Base-by-base conservation (phyloP, 345 rosid species). In the Anastatica hierochuntica region DNA sequence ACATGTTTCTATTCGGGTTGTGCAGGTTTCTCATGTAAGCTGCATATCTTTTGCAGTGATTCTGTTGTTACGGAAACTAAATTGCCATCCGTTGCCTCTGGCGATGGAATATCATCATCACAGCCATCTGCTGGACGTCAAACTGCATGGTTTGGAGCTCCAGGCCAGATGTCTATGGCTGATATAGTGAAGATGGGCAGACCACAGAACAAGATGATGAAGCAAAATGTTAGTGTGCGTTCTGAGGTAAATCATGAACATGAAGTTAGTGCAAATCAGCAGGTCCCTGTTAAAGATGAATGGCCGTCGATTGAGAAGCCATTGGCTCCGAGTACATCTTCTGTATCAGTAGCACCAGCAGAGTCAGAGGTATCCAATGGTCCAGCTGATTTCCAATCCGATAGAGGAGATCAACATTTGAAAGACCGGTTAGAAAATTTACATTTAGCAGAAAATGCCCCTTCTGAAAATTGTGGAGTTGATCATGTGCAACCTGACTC, bases 181-280 rank as follows among this genome's bases (percentile, higher is more conserved):
- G 97, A 88, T 62, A 76, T 94, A 63, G 99, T 94, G 69, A 94
- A 85, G 80, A 83, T 79, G 99, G 97, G 99, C 58, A 77, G 76
- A 80, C 95, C 95, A 14, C 86, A 79, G 24, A 73, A 63, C 64
- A 85, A 80, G 78, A 59, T 72, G 23, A 39, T 13, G 6, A 13
- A 11, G 27, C 44, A 38, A 33, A 59, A 52, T 66, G 65, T 45
- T 45, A 35, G 30, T 39, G 38, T 39, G 44, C 44, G 18, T 23
- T 49, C 78, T 60, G 85, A 72, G 15, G 47, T 63, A 33, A 65
- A 62, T 53, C 27, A 49, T 16, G 90, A 78, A 14, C 71, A 63
- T 37, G 78, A 64, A 58, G 43, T 55, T 35, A 64, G 43, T 54
- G 61, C 73, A 20, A 69, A 64, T 58, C 85, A 76, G 43, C 73